Evolutionary conservation across 805 yeast species (phyloP), one percentile per base, ranked within the genome.

Genomic region (Wickerhamiella slavikovae): DNA sequence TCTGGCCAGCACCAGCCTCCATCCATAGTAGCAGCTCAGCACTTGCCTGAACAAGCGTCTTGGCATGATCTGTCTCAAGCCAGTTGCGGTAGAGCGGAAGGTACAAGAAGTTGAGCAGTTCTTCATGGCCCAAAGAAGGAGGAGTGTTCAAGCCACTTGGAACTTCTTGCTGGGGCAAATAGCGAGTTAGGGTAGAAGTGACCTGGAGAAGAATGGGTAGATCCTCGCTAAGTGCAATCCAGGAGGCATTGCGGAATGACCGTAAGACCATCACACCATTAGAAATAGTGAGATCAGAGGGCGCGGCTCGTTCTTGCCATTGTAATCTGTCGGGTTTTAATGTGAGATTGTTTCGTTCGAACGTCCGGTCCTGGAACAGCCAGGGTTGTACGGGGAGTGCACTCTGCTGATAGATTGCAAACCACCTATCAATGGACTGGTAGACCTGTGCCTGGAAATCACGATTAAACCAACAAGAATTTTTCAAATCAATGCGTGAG

Each of bases 341-440:
- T n/a, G n/a, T n/a, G n/a, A n/a, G n/a, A n/a, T n/a, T n/a, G n/a
- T n/a, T n/a, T n/a, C n/a, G n/a, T n/a, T n/a, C n/a, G n/a, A n/a
- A n/a, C n/a, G n/a, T n/a, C n/a, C n/a, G n/a, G n/a, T n/a, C n/a
- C n/a, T n/a, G n/a, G n/a, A n/a, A n/a, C n/a, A n/a, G n/a, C n/a
- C n/a, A n/a, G n/a, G n/a, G n/a, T n/a, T n/a, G n/a, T n/a, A n/a
- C n/a, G n/a, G n/a, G n/a, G n/a, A n/a, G n/a, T n/a, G n/a, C n/a
- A n/a, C n/a, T n/a, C n/a, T n/a, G n/a, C n/a, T n/a, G n/a, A n/a
- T n/a, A n/a, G n/a, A n/a, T n/a, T n/a, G 36, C 40, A 15, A 38
- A 38, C 53, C 53, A 48, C 5, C 42, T 38, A 24, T 47, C 49
- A 17, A 47, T 40, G 8, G 47, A 52, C 5, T 50, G 40, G 20